Evolutionary conservation across 495 filamentous ascomycete species (phyloP).

Genomic region (Aspergillus panamensis): DNA sequence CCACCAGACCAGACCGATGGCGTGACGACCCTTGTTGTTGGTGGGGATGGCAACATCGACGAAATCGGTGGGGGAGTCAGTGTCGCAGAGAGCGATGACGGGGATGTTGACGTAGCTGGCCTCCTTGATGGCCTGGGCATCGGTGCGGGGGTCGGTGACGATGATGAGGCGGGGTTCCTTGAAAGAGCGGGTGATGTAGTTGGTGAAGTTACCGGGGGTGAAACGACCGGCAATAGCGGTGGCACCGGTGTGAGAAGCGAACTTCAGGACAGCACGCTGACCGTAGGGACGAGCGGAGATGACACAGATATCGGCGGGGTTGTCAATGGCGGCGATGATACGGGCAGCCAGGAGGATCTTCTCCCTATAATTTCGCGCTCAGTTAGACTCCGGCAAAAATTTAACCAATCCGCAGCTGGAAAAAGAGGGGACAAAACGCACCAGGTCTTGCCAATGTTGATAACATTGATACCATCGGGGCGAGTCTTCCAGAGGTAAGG

Average conservation of each 20-base stretch:
- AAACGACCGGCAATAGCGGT: constrained; percentile 98
- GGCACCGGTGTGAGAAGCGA: constrained; percentile 94
- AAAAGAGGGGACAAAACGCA: constrained; percentile 44
- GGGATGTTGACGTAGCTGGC: constrained; percentile 99
- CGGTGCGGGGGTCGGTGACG: constrained; percentile 98
- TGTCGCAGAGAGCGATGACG: constrained; percentile 97
- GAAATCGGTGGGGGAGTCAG: constrained; percentile 98
- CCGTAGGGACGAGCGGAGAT: constrained; percentile 99
- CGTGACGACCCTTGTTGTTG: constrained; percentile 99
- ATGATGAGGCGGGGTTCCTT: constrained; percentile 99
- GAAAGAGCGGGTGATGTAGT: constrained; percentile 99
- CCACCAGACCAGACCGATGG: constrained; percentile 99
- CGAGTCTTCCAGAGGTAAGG: constrained; percentile 99
- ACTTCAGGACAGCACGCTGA: constrained; percentile 98
- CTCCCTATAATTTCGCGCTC: constrained; percentile 62
- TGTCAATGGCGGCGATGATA: constrained; percentile 98
- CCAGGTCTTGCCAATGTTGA: constrained; percentile 99
- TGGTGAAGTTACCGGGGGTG: constrained; percentile 99
- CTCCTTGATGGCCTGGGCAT: constrained; percentile 99
- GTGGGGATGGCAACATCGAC: constrained; percentile 99
- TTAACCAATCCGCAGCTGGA: not conserved
- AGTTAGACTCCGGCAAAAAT: constrained; percentile 24
- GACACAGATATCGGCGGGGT: constrained; percentile 97
- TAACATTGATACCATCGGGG: constrained; percentile 93
- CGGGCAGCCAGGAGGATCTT: constrained; percentile 98